Evolutionary conservation across 2,329 filamentous ascomycete genomes (phyloP).

Genomic region (Chrysosphaeria jannelii): DNA sequence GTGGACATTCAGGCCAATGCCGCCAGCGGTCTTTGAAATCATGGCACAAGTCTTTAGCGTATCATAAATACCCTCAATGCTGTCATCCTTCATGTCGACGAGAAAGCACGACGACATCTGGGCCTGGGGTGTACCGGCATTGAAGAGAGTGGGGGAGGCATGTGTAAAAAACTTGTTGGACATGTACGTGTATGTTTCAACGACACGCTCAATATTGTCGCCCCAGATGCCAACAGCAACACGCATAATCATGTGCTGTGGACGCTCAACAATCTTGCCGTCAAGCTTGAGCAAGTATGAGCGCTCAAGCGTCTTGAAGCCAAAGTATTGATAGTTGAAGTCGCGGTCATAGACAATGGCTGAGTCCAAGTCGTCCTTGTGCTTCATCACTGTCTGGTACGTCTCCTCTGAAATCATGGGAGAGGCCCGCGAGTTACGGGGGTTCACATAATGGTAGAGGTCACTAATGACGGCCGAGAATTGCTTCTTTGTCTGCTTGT

Average conservation of each 20-base stretch:
- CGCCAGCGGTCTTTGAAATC: slow-evolving; percentile 98
- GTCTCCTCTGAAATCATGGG: slow-evolving; percentile 88
- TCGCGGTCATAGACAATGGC: slow-evolving; percentile 98
- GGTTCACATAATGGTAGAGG: slow-evolving; percentile 87
- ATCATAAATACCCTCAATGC: slow-evolving; percentile 97
- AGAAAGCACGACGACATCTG: slow-evolving; percentile 97
- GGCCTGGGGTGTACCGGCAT: slow-evolving; percentile 77
- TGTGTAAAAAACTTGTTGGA: slow-evolving; percentile 97
- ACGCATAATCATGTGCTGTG: slow-evolving; percentile 99
- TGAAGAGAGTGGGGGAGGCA: slow-evolving; percentile 92
- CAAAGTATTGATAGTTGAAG: slow-evolving; percentile 99
- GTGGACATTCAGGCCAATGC: slow-evolving; percentile 89
- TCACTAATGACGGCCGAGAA: slow-evolving; percentile 89
- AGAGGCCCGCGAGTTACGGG: slow-evolving; percentile 53
- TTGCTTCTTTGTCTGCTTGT: slow-evolving; percentile 99
- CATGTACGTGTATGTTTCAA: slow-evolving; percentile 98
- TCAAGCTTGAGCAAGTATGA: slow-evolving; percentile 91
- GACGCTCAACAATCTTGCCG: slow-evolving; percentile 86
- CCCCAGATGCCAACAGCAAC: slow-evolving; percentile 92
- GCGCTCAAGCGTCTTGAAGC: slow-evolving; percentile 95
- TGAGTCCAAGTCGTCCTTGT: slow-evolving; percentile 91
- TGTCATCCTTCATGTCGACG: slow-evolving; percentile 98
- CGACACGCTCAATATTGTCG: slow-evolving; percentile 72
- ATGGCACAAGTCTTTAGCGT: slow-evolving; percentile 97
- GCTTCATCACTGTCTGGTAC: slow-evolving; percentile 80